These are phyloP conservation scores for Arctium minus DNA, from an alignment of 129 eudicot species.

Conservation along the genomic window DNA sequence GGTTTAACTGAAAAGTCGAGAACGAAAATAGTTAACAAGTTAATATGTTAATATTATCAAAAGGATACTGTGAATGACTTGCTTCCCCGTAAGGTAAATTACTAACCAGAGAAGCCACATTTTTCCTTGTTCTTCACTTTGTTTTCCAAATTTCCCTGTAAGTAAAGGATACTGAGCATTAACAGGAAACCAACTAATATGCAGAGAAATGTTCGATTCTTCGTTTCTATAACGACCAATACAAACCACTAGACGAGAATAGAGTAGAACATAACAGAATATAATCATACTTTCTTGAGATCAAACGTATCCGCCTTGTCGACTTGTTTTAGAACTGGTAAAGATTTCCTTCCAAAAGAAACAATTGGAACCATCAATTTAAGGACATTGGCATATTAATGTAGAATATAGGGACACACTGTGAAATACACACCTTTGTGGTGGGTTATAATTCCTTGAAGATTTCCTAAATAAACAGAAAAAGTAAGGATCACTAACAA, in stretches of 20 bases:
- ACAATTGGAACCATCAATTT: slow-evolving; percentile 7
- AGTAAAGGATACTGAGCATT: background rate
- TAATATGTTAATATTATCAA: background rate
- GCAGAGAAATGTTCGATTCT: background rate
- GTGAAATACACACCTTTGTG: slow-evolving; percentile 52
- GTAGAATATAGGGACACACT: background rate
- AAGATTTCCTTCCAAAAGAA: slow-evolving; percentile 58
- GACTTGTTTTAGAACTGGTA: slow-evolving; percentile 54
- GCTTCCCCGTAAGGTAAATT: background rate
- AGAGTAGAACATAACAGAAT: background rate
- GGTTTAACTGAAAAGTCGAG: slow-evolving; percentile 45
- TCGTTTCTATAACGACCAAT: background rate
- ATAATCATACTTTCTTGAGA: slow-evolving; percentile 38
- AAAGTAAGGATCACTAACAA: background rate
- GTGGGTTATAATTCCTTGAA: slow-evolving; percentile 35
- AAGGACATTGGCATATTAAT: slow-evolving; percentile 11
- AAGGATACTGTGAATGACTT: background rate
- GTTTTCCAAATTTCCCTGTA: slow-evolving; percentile 46
- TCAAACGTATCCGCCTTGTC: slow-evolving; percentile 35
- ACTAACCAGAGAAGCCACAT: slow-evolving; percentile 60
- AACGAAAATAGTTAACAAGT: background rate
- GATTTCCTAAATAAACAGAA: slow-evolving; percentile 40
- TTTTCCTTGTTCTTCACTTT: slow-evolving; percentile 25
- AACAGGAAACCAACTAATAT: background rate
- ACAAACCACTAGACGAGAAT: background rate